Evolutionary conservation across 768 basidiomycete genomes (phyloP), one percentile per base, ranked within the genome.

Genomic region (Nidula microcarpa): DNA sequence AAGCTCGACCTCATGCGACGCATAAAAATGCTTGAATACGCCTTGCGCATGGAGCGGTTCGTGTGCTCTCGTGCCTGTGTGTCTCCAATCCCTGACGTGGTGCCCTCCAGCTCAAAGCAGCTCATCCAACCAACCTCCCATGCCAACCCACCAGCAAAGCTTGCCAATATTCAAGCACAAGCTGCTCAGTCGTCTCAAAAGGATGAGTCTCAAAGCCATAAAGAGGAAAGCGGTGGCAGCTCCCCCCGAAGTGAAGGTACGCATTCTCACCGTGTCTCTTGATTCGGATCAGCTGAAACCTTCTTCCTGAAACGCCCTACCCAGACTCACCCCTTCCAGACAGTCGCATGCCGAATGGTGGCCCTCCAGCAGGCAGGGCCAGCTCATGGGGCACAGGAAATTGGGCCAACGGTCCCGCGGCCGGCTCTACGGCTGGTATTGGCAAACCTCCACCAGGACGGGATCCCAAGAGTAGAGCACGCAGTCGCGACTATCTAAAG

Each of bases 11-110:
- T 98, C 34, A 87, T 95, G 82, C 85, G 95, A 56, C 85, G 97
- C 54, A 97, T 98, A 60, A 97, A 97, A 82, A 97, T 99, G 96
- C 84, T 99, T 49, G 97, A 99, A 72, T 98, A 94, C 70, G 97
- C 96, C 39, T 77, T 99, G 47, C 86, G 94, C 46, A 86, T 95
- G 76, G 97, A 99, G 74, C 86, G 97, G 95, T 97, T 57, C 63
- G 82, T 76, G 23, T 56, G 53, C 54, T 37, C 55, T 46, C 53
- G 51, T 53, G 51, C 52, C 55, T 17, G 57, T 39, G 53, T 43
- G 53, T 23, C 43, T 43, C 46, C 44, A 52, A 55, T 60, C 62
- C 60, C 65, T 76, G 66, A 76, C 69, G 68, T 30, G 71, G 68
- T 69, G 61, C 60, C 60, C 51, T 47, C 52, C 65, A 93, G 91